phyloP scores from a whole-genome alignment of 768 basidiomycete genomes.

The Tephrocybe sp. region DNA sequence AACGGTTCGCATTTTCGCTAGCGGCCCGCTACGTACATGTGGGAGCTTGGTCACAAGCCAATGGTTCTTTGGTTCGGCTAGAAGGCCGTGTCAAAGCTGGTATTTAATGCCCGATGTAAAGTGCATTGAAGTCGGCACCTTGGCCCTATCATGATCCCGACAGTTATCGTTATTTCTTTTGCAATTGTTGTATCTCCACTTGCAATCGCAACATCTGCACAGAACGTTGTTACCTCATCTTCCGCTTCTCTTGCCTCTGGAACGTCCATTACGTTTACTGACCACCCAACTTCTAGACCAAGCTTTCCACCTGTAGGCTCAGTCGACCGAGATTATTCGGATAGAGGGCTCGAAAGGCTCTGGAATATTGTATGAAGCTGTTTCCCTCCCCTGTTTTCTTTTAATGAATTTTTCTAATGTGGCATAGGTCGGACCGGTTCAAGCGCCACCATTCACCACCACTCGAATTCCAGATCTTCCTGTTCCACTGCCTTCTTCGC shows the following conservation, averaged over 20 bases:
- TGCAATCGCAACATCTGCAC: not conserved
- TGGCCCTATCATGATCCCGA: not conserved
- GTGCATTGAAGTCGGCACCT: not conserved
- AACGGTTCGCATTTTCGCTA: not conserved
- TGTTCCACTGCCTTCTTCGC: constrained; percentile 40
- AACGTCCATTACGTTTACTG: not conserved
- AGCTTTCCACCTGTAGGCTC: constrained; percentile 41
- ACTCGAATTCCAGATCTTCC: constrained; percentile 37
- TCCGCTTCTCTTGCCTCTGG: not conserved
- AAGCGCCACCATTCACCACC: constrained; percentile 45
- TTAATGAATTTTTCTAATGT: too few species aligned
- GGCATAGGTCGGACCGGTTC: constrained; percentile 40
- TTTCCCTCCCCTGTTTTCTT: not conserved
- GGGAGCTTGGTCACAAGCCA: not conserved
- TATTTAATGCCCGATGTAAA: too few species aligned
- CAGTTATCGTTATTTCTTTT: not conserved
- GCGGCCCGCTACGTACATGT: not conserved
- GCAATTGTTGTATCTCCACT: not conserved
- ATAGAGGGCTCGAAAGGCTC: constrained; percentile 34
- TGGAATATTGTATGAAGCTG: constrained; percentile 35
- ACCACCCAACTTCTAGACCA: not conserved
- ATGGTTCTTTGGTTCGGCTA: not conserved
- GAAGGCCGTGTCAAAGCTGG: not conserved
- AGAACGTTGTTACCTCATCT: not conserved
- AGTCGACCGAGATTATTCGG: constrained; percentile 39